Base-by-base conservation (phyloP, 2,329 filamentous ascomycete species). In the Diaporthe sp. region DNA sequence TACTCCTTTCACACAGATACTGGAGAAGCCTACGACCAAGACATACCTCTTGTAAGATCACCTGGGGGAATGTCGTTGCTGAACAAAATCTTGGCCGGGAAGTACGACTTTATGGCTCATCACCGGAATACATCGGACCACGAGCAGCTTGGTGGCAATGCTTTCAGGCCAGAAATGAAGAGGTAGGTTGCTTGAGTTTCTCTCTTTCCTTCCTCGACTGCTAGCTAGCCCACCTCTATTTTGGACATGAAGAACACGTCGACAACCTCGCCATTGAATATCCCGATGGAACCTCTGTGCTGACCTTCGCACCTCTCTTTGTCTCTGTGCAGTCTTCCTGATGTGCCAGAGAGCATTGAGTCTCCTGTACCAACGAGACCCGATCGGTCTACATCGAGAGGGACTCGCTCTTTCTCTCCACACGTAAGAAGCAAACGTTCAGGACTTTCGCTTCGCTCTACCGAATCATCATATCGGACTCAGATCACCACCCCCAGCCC, bases 101-200 rank as follows among this genome's bases (percentile, higher is more conserved):
- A 37, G 47, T 68, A 68, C 49, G 63, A 68, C 44, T 68, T 68
- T 22, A 68, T 51, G 63, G 63, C 44, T 68, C 47, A 34, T 25
- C 63, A 51, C 22, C 63, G 63, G 31, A 68, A 68, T 47, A 17
- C 63, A 17, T 20, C 63, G 6, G 63, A 68, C 3, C 47, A 51
- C 0, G 63, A 68, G 44, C 63, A 53, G 31, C 31, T 39, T 13
- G 47, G 4, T 37, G 47, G 31, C 17, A 17, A 37, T 37, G 20
- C n/a, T 3, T 6, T 3, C 28, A 51, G 44, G 44, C 44, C 44
- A 67, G 63, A 51, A 37, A 39, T 53, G 22, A 68, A 37, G 47
- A 53, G 47, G 63, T 68, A 15, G 17, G 63, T 53, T 25, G 13
- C 7, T 39, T 17, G 44, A 25, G 22, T 20, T 53, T 13, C 2